Evolutionary conservation across 768 basidiomycete species (phyloP), one percentile per base, ranked within the genome.

Genomic region (Russula sp.): DNA sequence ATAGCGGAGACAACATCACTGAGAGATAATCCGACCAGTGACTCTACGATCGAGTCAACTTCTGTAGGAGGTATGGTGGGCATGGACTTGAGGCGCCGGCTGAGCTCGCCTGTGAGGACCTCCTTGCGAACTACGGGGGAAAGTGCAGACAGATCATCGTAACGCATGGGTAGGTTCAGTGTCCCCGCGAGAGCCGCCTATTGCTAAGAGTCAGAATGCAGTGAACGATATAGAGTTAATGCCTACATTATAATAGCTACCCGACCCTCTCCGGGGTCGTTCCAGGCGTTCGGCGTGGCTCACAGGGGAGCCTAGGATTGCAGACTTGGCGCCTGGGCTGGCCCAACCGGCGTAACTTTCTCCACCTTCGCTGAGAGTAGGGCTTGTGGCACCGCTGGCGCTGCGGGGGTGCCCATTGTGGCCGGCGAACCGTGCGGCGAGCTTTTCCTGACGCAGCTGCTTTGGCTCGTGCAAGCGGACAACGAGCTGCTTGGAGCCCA

Each of bases 401-500:
- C 79, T 86, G 64, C 89, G 81, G 11, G 89, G 90, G 67, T 93
- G 91, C 16, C 86, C 86, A 67, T 88, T 90, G 66, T 86, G 83
- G 7, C 82, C 74, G 51, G 77, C 83, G 68, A 89, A 92, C n/a
- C 90, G 80, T 59, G 87, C 86, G 14, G 90, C 90, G 9, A 93
- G 78, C 66, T 93, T 93, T 74, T 92, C 90, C 70, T 93, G 88
- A 22, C 93, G 82, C n/a, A 93, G 74, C 70, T 92, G 89, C 71
- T 93, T 94, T 9, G 92, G 93, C 73, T 95, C 93, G 66, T 95
- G 92, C 56, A 95, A 75, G 45, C 93, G 83, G 32, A 96, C 93
- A 1, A 90, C 87, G 42, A 96, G 79, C 57, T 88, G 83, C 70
- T 93, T 92, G 14, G 79, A 75, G 35, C 89, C 90, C 32, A 95